A percentile compares a stretch with the other conserved stretches of the same genome.
phyloP scores from a whole-genome alignment of 2,329 filamentous ascomycete species.

The Zalaria obscura region DNA sequence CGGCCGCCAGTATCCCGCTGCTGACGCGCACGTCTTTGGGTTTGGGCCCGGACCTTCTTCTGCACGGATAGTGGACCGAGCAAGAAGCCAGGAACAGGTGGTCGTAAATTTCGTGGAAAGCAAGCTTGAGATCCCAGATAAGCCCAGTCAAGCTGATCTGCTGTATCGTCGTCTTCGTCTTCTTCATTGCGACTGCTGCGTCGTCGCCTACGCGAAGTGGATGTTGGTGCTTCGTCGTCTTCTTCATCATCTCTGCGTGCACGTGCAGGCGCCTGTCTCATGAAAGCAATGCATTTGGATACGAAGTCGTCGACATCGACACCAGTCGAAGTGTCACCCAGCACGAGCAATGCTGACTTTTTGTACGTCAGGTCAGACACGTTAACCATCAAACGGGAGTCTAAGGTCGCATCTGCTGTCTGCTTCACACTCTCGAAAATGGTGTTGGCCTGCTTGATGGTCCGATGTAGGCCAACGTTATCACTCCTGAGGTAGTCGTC shows the following conservation, averaged over 20 bases:
- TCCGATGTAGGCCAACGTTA: slow-evolving; percentile 44
- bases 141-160: slow-evolving; percentile 72
- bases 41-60: slow-evolving; percentile 60
- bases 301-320: slow-evolving; percentile 87
- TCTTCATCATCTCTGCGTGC: slow-evolving; percentile 13
- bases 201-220: slow-evolving; percentile 9
- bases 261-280: slow-evolving; percentile 48
- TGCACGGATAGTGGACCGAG: slow-evolving; percentile 81
- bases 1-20: slow-evolving; percentile 54
- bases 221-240: slow-evolving; percentile 26
- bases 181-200: slow-evolving; percentile 6
- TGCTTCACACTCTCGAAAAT: slow-evolving; percentile 58
- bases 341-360: slow-evolving; percentile 58
- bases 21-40: slow-evolving; percentile 57
- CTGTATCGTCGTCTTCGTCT: slow-evolving; percentile 44
- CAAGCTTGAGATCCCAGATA: slow-evolving; percentile 67
- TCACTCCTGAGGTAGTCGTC: slow-evolving; percentile 56
- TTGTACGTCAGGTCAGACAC: slow-evolving; percentile 69
- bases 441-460: slow-evolving; percentile 29
- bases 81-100: slow-evolving; percentile 68
- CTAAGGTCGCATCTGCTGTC: slow-evolving; percentile 79
- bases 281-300: slow-evolving; percentile 76
- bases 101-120: slow-evolving; percentile 57
- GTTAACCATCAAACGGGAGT: slow-evolving; percentile 72
- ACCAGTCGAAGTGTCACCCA: slow-evolving; percentile 59